phyloP scores from a whole-genome alignment of 208 protist genomes.

The Blastocrithidia nonstop region DNA sequence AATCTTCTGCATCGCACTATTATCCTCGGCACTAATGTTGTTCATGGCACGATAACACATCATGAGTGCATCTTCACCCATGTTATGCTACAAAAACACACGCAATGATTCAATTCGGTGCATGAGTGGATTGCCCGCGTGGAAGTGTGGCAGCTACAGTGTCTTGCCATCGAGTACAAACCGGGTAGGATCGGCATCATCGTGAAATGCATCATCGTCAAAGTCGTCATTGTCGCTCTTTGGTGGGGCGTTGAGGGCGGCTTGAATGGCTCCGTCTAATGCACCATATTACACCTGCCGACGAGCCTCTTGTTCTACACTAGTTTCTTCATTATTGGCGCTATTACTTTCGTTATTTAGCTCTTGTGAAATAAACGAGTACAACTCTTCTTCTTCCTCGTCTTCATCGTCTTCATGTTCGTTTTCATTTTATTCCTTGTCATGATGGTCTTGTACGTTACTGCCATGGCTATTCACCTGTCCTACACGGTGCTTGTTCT shows the following conservation, averaged over 20 bases:
- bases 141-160: slow-evolving; percentile 66
- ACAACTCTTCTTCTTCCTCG: too few relatives aligned
- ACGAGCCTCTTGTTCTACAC: slow-evolving; percentile 3
- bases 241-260: slow-evolving; percentile 14
- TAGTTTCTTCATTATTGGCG: background rate
- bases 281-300: slow-evolving; percentile 56
- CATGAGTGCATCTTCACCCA: slow-evolving; percentile 64
- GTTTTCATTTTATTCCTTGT: too few relatives aligned
- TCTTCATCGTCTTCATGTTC: too few relatives aligned
- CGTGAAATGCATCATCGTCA: slow-evolving; percentile 40
- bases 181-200: slow-evolving; percentile 27
- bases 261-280: slow-evolving; percentile 45
- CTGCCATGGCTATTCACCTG: too few relatives aligned
- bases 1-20: slow-evolving; percentile 55
- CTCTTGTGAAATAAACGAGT: too few relatives aligned
- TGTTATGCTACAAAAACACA: slow-evolving; percentile 63
- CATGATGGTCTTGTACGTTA: too few relatives aligned
- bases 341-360: too few relatives aligned
- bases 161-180: slow-evolving; percentile 85
- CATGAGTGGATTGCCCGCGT: slow-evolving; percentile 65
- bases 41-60: slow-evolving; percentile 64
- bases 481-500: too few relatives aligned
- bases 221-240: slow-evolving; percentile 28
- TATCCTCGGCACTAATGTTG: slow-evolving; percentile 54
- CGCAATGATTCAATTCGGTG: slow-evolving; percentile 83